phyloP scores from a whole-genome alignment of 306 rosid genomes.

The Trifolium subterraneum region DNA sequence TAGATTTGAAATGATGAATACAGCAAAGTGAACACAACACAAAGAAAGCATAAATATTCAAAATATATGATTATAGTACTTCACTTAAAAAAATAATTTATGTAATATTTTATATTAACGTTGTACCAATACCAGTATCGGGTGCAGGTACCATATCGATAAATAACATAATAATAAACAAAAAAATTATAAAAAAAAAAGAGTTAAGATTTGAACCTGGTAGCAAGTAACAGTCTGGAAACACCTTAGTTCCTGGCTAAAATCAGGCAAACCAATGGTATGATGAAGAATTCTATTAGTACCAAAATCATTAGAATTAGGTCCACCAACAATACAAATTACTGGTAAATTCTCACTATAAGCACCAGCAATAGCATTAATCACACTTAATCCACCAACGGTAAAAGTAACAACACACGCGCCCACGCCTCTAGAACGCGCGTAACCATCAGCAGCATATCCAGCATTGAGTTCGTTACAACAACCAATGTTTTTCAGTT shows the following conservation, averaged over 20 bases:
- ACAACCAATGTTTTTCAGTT: slow-evolving; percentile 53
- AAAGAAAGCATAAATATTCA: no score
- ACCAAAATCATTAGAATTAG: slow-evolving; percentile 63
- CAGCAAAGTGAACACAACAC: no score
- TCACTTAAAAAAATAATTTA: no score
- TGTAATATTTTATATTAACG: no score
- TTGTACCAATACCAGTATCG: no score
- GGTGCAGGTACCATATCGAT: no score
- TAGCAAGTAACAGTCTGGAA: slow-evolving; percentile 66
- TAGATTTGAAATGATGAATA: no score
- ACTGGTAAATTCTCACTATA: slow-evolving; percentile 69
- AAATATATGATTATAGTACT: no score
- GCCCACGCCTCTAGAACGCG: slow-evolving; percentile 60
- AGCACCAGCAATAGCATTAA: slow-evolving; percentile 65
- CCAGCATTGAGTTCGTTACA: slow-evolving; percentile 76
- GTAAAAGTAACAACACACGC: slow-evolving; percentile 68
- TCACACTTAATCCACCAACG: slow-evolving; percentile 61
- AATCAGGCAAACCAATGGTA: slow-evolving; percentile 60
- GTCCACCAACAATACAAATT: slow-evolving; percentile 65
- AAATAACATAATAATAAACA: no score
- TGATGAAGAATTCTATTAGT: slow-evolving; percentile 62
- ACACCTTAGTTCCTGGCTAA: slow-evolving; percentile 63
- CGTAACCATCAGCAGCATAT: slow-evolving; percentile 71
- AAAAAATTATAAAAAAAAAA: background rate
- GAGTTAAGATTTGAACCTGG: slow-evolving; percentile 43